Conservation (phyloP, 495 filamentous ascomycete species). For the Penicillium longicatenatum region DNA sequence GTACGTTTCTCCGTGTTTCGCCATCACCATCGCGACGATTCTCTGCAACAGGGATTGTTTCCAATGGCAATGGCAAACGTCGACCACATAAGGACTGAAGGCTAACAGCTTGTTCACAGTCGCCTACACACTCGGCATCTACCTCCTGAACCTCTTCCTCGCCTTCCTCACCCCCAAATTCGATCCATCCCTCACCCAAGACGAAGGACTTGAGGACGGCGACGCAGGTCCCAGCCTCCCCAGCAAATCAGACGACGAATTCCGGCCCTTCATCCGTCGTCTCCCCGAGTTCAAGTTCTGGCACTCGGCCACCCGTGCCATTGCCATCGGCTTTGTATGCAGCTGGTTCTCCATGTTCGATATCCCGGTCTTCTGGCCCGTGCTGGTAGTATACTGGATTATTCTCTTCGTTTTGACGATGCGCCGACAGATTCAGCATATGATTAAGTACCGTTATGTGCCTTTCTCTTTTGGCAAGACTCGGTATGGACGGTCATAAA, state of each 20-base stretch:
- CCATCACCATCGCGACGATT: background rate
- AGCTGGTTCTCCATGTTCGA: conserved; percentile 93
- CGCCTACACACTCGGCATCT: conserved; percentile 96
- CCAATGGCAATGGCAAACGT: background rate
- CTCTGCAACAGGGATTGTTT: background rate
- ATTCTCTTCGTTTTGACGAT: conserved; percentile 95
- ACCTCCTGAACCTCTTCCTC: conserved; percentile 98
- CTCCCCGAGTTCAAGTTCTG: conserved; percentile 99
- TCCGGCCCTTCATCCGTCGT: conserved; percentile 92
- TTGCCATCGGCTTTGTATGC: conserved; percentile 81
- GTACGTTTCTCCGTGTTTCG: conserved; percentile 51
- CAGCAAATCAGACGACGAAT: conserved; percentile 94
- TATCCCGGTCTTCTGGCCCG: conserved; percentile 98
- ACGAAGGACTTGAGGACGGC: conserved; percentile 95
- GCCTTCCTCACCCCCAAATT: conserved; percentile 98
- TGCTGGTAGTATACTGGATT: conserved; percentile 97
- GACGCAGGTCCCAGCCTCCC: conserved; percentile 69
- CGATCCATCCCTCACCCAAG: conserved; percentile 93
- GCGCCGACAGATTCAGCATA: conserved; percentile 98
- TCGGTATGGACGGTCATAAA: conserved; percentile 60
- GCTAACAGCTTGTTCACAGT: conserved; percentile 52
- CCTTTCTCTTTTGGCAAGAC: conserved; percentile 94
- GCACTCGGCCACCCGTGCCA: conserved; percentile 88
- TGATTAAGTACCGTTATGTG: conserved; percentile 99
- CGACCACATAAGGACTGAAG: background rate